A percentile compares a stretch with the other conserved stretches of the same genome.
phyloP scores from a whole-genome alignment of 768 basidiomycete genomes.

The Suillus paluster region DNA sequence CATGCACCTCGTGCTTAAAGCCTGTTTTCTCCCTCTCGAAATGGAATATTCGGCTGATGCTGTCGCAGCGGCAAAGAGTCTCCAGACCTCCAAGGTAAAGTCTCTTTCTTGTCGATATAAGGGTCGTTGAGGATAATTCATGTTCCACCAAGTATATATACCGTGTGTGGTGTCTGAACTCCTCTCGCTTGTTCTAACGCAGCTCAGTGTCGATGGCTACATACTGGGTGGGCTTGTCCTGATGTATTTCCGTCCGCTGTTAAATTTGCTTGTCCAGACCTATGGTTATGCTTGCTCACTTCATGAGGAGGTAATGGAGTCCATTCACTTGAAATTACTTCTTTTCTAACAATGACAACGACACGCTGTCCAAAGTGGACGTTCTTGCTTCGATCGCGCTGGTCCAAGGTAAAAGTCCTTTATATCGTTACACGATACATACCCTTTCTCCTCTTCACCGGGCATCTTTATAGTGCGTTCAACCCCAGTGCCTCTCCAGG shows the following conservation, averaged over 20 bases:
- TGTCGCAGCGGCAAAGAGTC: slow-evolving; percentile 1
- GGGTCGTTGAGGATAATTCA: neutral
- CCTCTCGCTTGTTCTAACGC: neutral
- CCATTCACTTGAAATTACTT: neutral
- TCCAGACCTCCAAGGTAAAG: neutral
- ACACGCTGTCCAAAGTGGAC: neutral
- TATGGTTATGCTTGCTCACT: slow-evolving; percentile 1
- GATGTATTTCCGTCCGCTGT: neutral
- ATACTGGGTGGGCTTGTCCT: slow-evolving; percentile 2
- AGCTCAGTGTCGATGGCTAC: slow-evolving; percentile 4
- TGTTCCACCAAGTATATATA: neutral
- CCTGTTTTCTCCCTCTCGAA: neutral
- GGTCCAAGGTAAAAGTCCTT: slow-evolving; percentile 1
- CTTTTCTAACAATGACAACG: neutral
- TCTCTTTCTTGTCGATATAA: neutral
- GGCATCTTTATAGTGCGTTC: slow-evolving; percentile 3
- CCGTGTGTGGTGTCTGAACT: neutral
- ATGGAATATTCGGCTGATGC: neutral
- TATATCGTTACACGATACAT: neutral
- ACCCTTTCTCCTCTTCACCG: neutral
- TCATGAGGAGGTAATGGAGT: neutral
- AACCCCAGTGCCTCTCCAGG: neutral
- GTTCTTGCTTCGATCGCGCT: neutral
- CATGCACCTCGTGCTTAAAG: neutral
- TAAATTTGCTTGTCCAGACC: neutral